Base-by-base conservation (phyloP, 306 rosid species). In the Casuarina cunninghamiana region DNA sequence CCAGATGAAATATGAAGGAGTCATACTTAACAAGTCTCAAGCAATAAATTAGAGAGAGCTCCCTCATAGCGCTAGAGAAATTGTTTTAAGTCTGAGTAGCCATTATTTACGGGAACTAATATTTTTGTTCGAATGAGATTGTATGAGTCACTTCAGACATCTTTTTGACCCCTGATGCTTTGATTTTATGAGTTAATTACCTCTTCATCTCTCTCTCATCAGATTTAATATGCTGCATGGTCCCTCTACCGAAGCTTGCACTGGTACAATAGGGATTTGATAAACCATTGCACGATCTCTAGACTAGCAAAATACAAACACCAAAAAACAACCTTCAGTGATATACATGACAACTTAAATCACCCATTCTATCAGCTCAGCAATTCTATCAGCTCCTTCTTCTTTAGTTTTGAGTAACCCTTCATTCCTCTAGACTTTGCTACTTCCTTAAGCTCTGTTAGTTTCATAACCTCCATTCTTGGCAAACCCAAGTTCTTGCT, bases 361-460 rank as follows among this genome's bases (percentile, higher is more conserved):
- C 32, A 26, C 5, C 7, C 5, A 19, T n/a, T 38, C 57, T 38
- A 43, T 37, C 75, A 77, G 38, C 58, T 45, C 38, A 88, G 77
- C 39, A 85, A 21, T 72, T 77, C 53, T 21, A 87, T 39, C 1
- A 91, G 93, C 76, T 89, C 90, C 16, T 42, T 77, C 72, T 89
- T 91, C 84, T 80, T 90, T 17, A 89, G 81, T 74, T 87, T 91
- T 0, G 91, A 87, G 87, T 91, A 89, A 50, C 96, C 89, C 86
- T 58, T 84, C 1, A 89, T 53, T 74, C 87, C 88, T 76, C 89
- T 86, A 67, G 88, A 83, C 82, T 89, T 89, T 50, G 89, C 96
- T 2, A 87, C 60, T 60, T 86, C 86, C 83, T 86, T 89, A 78
- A 89, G 82, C 75, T 89, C 82, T 39, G 71, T 8, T 50, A 89